These are phyloP conservation scores for Hortaea werneckii DNA, from an alignment of 2,329 filamentous ascomycete genomes.

Conservation along the genomic window DNA sequence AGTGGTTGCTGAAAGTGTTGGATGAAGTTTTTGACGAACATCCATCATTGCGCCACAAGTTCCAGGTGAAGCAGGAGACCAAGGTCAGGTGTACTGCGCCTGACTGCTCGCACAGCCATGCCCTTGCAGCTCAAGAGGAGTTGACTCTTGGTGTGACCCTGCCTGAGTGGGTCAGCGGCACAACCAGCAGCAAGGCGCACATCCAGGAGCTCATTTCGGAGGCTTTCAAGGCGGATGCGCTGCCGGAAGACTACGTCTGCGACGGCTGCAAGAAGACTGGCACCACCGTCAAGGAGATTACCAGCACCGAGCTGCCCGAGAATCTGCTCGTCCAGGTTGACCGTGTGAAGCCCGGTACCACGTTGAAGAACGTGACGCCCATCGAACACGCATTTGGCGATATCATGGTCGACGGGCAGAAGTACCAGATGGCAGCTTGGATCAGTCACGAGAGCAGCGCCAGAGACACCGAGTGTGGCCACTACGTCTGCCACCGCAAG, in stretches of 20 bases:
- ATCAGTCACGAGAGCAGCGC: constrained; percentile 5
- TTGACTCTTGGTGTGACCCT: too few relatives aligned
- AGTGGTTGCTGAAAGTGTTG: not conserved
- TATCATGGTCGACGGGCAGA: not conserved
- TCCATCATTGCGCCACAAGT: not conserved
- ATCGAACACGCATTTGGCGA: not conserved
- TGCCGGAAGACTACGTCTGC: not conserved
- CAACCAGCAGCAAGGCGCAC: too few relatives aligned
- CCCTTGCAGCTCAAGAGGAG: too few relatives aligned
- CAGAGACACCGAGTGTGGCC: constrained; percentile 1
- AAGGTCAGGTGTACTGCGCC: too few relatives aligned
- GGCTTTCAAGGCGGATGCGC: not conserved
- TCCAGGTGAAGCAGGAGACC: not conserved
- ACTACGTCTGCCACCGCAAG: constrained; percentile 9
- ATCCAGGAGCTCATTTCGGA: not conserved
- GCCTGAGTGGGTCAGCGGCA: too few relatives aligned
- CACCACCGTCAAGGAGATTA: not conserved
- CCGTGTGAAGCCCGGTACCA: not conserved
- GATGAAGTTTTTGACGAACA: not conserved
- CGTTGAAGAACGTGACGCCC: not conserved
- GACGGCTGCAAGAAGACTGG: not conserved
- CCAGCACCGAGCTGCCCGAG: constrained; percentile 1
- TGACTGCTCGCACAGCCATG: too few relatives aligned
- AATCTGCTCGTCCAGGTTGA: constrained; percentile 6
- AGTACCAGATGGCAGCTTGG: constrained; percentile 6